These are phyloP conservation scores for Macrolepiota dolichaula DNA, from an alignment of 768 basidiomycete genomes.

Conservation along the genomic window DNA sequence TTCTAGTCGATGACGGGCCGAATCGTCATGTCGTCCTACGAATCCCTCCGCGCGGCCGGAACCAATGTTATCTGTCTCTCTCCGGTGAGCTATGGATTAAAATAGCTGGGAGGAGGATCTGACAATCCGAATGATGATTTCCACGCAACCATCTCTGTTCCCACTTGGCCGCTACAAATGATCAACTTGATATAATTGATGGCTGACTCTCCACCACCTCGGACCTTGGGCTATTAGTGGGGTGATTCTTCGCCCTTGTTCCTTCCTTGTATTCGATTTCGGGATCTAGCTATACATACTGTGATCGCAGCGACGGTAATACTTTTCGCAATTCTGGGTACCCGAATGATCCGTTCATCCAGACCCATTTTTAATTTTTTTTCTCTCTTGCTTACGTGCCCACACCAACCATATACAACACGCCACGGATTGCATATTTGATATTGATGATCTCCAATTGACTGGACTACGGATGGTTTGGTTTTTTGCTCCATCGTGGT, in stretches of 20 bases:
- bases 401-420: neutral
- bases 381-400: neutral
- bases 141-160: constrained; percentile 11
- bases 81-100: constrained; percentile 36
- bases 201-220: neutral
- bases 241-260: constrained; percentile 61
- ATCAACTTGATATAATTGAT: constrained; percentile 1
- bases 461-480: neutral
- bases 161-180: neutral
- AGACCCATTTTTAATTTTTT: constrained; percentile 1
- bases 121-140: constrained; percentile 11
- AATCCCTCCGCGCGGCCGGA: constrained; percentile 57
- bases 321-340: constrained; percentile 7
- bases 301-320: constrained; percentile 60
- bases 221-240: constrained; percentile 36
- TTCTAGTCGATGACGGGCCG: constrained; percentile 56
- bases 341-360: constrained; percentile 8
- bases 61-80: constrained; percentile 59
- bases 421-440: neutral
- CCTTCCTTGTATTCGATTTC: constrained; percentile 61
- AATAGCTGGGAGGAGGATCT: neutral
- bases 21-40: constrained; percentile 62
- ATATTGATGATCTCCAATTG: neutral
- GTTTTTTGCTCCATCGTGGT: neutral
- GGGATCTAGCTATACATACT: constrained; percentile 59